Evolutionary conservation across 352 stramenopile genomes (phyloP), one percentile per base, ranked within the genome.

Genomic region (Vaucheria bursata): DNA sequence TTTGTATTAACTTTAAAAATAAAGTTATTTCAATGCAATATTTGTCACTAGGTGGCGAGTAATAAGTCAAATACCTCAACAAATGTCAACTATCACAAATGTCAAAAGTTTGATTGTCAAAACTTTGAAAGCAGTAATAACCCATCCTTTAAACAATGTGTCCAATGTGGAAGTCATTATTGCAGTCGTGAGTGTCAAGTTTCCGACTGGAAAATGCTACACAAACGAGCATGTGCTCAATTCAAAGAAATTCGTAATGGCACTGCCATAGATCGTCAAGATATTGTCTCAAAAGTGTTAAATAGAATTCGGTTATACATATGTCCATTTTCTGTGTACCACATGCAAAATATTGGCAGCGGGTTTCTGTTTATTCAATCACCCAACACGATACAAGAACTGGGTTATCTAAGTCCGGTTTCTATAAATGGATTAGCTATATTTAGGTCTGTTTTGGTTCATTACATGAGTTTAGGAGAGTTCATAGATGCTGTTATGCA

Each of bases 331-430:
- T 73, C 70, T 8, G 77, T 82, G 8, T 82, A 39, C 39, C 77
- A 82, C 65, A 74, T 50, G 34, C 35, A 66, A 7, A 49, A 36
- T 8, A 37, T 71, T 8, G 77, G 77, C 1, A 36, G 52, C 36
- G 77, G 77, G 18, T 82, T 82, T 75, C 59, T 82, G 35, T 82
- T 82, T 59, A 67, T 82, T 0, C 75, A 83, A 72, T 75, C 77
- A 0, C 77, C 77, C 32, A 83, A 83, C 64, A 67, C 77, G 0
- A 31, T 83, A 18, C 73, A 80, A 49, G 77, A 83, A 35, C 59
- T 83, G 35, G 45, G 74, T 35, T 83, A 83, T 75, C 29, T 83
- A 2, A 33, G 69, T 31, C 77, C 77, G 39, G 77, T 83, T 36
- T 80, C 77, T 52, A 75, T 59, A 50, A 79, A 50, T 38, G 77